Percentiles rank a stretch among this genome's conserved stretches.
Conservation (phyloP, 768 basidiomycete genomes). For the Russula abietina region DNA sequence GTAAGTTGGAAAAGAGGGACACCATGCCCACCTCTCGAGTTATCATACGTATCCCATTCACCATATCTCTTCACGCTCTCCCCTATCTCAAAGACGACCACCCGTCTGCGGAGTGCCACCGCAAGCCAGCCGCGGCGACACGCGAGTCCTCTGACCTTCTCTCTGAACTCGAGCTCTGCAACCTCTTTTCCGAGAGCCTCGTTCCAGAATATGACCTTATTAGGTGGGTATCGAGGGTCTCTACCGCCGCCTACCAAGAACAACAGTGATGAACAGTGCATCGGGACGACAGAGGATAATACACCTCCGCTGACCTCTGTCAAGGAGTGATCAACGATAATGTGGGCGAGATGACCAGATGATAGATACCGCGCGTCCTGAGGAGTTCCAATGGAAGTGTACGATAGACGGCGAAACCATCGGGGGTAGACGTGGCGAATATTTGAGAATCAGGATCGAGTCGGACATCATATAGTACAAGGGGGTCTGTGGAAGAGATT, state of each 20-base stretch:
- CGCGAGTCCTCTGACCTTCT: conserved; percentile 71
- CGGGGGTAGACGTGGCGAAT: conserved; percentile 73
- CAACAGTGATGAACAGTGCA: conserved; percentile 75
- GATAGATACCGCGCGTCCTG: conserved; percentile 66
- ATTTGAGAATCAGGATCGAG: conserved; percentile 78
- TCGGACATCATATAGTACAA: conserved; percentile 68
- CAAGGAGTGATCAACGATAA: conserved; percentile 24
- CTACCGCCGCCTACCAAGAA: conserved; percentile 85
- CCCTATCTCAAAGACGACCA: conserved; percentile 70
- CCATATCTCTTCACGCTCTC: conserved; percentile 55
- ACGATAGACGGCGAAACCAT: conserved; percentile 79
- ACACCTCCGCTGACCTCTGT: conserved; percentile 77
- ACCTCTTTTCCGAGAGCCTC: conserved; percentile 70
- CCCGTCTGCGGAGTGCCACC: conserved; percentile 71
- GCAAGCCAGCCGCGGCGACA: conserved; percentile 82
- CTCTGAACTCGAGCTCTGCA: conserved; percentile 85
- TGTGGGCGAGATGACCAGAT: conserved; percentile 4
- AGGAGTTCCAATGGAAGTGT: conserved; percentile 70
- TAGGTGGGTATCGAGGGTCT: conserved; percentile 84
- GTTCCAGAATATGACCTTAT: conserved; percentile 90
- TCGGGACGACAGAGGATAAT: conserved; percentile 65
- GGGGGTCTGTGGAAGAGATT: conserved; percentile 68
- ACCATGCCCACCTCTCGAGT: conserved; percentile 58
- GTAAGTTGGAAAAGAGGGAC: background rate
- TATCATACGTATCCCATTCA: conserved; percentile 87